Evolutionary conservation across 805 yeast species (phyloP).

Genomic region (Candida ficus): DNA sequence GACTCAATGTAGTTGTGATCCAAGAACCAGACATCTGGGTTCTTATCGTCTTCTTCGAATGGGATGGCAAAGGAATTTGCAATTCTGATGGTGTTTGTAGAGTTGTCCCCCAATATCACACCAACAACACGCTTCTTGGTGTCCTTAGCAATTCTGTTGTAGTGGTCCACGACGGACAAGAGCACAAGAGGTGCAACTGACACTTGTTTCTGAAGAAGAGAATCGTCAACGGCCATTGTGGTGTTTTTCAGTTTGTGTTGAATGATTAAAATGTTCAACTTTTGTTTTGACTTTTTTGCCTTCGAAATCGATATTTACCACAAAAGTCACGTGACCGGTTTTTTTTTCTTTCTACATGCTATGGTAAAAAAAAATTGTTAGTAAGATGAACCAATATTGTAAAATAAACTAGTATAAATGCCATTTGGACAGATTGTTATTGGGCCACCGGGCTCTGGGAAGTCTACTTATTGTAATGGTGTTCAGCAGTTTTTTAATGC

Average conservation of each 20-base stretch:
- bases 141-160: conserved; percentile 75
- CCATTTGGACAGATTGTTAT: conserved; percentile 87
- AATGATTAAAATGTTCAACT: background rate
- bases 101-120: conserved; percentile 81
- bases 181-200: conserved; percentile 94
- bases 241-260: background rate
- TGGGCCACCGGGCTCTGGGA: conserved; percentile 98
- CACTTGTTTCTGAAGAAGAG: conserved; percentile 47
- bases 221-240: conserved; percentile 18
- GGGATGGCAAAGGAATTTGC: conserved; percentile 96
- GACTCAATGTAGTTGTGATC: conserved; percentile 95
- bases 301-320: background rate
- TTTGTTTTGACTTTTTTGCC: background rate
- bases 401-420: too few relatives aligned
- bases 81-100: conserved; percentile 50
- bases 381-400: too few relatives aligned
- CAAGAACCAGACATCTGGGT: conserved; percentile 90
- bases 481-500: conserved; percentile 89
- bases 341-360: too few relatives aligned
- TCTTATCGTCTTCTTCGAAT: conserved; percentile 92
- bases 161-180: conserved; percentile 92
- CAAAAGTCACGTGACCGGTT: conserved; percentile 3
- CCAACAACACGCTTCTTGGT: conserved; percentile 86
- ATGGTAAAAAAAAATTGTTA: too few relatives aligned
- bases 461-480: conserved; percentile 92